Base-by-base conservation (phyloP, 306 rosid species). In the Ormosia emarginata region DNA sequence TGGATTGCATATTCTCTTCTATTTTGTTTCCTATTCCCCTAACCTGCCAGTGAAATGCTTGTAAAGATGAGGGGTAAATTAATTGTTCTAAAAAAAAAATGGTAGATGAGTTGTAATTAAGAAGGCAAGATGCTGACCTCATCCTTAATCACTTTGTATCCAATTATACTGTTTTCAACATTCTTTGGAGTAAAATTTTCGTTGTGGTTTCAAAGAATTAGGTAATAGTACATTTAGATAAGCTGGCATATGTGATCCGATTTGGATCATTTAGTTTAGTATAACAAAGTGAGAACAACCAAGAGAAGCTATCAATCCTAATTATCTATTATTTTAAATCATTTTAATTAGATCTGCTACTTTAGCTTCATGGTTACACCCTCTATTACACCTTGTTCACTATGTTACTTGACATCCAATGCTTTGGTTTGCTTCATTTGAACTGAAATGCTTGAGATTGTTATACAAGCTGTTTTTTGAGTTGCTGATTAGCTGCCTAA, bases 341-440 rank as follows among this genome's bases (percentile, higher is more conserved):
- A 74, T 5, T 66, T 43, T 43, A 56, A 46, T 46, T 34, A 5
- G 40, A 15, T 79, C 9, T 58, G 49, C 5, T 2, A 7, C 13
- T 6, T 58, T 43, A 43, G 10, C 61, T 40, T 36, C 49, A 6
- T 75, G n/a, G 37, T 47, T 34, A 18, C 67, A 41, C 37, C 24
- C 24, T 24, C 24, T 24, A 24, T 56, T 57, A 13, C 36, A 13
- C 30, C 24, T 61, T 76, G 49, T 44, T 75, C 46, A 18, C 15
- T n/a, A 56, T 44, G 49, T 15, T 32, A 15, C 72, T 62, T 44
- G 68, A 56, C 68, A 43, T 55, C 66, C 30, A 44, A 12, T 53
- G 40, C 79, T 39, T 81, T 55, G 40, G 40, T 74, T 53, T 63
- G 74, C 75, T 40, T 52, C 24, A 52, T 61, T 80, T 62, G 58